Conservation (phyloP, 23 red algal species). For the Pyropia yezoensis region DNA sequence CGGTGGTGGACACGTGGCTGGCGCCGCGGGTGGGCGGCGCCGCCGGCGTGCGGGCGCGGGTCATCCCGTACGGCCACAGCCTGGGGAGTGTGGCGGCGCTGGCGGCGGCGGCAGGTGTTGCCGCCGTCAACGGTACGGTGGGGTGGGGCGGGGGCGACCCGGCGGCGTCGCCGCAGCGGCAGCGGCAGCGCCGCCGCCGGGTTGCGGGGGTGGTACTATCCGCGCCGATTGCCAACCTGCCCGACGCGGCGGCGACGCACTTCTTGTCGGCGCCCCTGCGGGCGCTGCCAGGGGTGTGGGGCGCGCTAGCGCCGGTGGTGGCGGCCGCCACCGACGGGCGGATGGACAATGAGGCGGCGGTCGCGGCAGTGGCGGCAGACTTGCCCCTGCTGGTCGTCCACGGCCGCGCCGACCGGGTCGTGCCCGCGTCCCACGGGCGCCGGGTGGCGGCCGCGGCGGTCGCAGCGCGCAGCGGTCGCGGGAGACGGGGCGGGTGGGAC, state of each 20-base stretch:
- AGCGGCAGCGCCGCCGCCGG: neutral
- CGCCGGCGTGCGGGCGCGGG: neutral
- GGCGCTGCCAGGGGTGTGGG: constrained; percentile 17
- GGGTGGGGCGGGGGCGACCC: neutral
- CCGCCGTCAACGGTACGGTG: constrained; percentile 20
- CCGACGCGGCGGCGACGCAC: constrained; percentile 48
- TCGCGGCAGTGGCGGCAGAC: neutral
- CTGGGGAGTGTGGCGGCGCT: constrained; percentile 53
- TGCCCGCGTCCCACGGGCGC: constrained; percentile 28
- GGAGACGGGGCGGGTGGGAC: too few species aligned
- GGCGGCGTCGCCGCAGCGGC: neutral
- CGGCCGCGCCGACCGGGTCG: constrained; percentile 24
- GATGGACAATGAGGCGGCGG: constrained; percentile 7
- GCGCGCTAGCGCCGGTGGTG: constrained; percentile 14
- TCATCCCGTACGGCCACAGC: constrained; percentile 59
- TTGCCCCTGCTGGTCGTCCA: constrained; percentile 43
- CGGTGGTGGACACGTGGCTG: constrained; percentile 25
- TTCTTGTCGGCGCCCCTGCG: constrained; percentile 17
- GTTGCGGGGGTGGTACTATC: constrained; percentile 23
- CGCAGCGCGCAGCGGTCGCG: too few species aligned
- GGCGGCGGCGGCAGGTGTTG: constrained; percentile 32
- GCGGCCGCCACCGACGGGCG: constrained; percentile 12
- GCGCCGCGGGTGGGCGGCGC: constrained; percentile 9
- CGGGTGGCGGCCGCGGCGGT: neutral
- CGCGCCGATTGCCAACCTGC: constrained; percentile 37